Conservation (phyloP, 2,329 filamentous ascomycete genomes). For the Lecanosticta acicola region DNA sequence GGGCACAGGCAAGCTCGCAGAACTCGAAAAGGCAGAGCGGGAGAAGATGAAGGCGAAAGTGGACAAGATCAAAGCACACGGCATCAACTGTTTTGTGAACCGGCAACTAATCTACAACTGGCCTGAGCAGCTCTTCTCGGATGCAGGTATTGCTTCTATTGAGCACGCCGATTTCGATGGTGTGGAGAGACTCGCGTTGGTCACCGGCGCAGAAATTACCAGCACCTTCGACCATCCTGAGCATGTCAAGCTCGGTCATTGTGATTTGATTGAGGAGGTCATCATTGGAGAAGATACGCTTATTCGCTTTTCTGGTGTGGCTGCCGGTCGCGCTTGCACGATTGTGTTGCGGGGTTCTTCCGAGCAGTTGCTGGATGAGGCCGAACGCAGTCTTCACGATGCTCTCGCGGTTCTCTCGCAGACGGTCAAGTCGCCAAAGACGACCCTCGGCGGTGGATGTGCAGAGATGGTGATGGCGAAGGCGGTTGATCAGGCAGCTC, state of each 20-base stretch:
- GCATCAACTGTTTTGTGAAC: constrained; percentile 99
- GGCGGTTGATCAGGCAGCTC: constrained; percentile 87
- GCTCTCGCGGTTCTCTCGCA: constrained; percentile 93
- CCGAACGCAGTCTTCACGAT: constrained; percentile 92
- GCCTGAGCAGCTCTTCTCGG: constrained; percentile 97
- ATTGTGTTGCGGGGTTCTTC: constrained; percentile 94
- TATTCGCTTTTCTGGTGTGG: constrained; percentile 95
- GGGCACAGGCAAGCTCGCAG: constrained; percentile 93
- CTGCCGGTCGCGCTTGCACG: constrained; percentile 89
- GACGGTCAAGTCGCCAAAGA: constrained; percentile 88
- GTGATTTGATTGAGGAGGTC: constrained; percentile 93
- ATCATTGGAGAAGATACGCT: constrained; percentile 97
- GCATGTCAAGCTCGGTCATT: constrained; percentile 90
- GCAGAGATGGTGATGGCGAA: constrained; percentile 99
- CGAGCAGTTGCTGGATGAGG: constrained; percentile 93
- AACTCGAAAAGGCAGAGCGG: constrained; percentile 94
- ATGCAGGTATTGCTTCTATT: constrained; percentile 96
- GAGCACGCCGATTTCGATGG: constrained; percentile 99
- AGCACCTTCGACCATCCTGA: constrained; percentile 98
- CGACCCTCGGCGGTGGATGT: constrained; percentile 89
- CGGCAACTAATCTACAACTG: constrained; percentile 99
- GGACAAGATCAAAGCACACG: constrained; percentile 96
- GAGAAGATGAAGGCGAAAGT: constrained; percentile 99
- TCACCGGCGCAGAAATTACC: constrained; percentile 94
- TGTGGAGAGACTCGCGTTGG: constrained; percentile 87